Percentiles rank a stretch among this genome's conserved stretches.
phyloP scores from a whole-genome alignment of 139 green algal genomes.

The Chlamydomonas asymmetrica region DNA sequence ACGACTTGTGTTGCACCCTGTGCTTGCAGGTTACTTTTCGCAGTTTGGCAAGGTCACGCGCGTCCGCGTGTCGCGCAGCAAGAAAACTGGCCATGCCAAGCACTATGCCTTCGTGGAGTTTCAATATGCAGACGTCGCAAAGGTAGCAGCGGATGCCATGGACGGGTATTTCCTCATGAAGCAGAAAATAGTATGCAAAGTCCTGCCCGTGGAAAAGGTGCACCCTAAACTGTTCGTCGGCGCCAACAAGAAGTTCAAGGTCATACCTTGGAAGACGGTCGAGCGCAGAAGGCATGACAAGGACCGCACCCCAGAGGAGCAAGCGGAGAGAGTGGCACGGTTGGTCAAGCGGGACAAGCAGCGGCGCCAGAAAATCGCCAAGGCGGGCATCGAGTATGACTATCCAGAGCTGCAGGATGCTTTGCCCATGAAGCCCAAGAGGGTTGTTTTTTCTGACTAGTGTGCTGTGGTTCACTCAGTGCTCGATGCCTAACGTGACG shows the following conservation, averaged over 20 bases:
- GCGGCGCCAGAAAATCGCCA: conserved; percentile 60
- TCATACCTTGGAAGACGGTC: conserved; percentile 76
- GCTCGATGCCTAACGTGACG: too few relatives aligned
- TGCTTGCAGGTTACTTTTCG: conserved; percentile 64
- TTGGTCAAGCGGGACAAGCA: conserved; percentile 54
- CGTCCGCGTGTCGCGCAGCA: conserved; percentile 66
- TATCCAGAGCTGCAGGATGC: conserved; percentile 54
- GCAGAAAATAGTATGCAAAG: conserved; percentile 46
- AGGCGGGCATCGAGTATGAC: conserved; percentile 82
- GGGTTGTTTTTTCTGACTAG: conserved; percentile 27
- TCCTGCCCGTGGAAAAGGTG: conserved; percentile 38
- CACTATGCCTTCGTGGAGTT: conserved; percentile 81
- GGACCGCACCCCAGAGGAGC: conserved; percentile 56
- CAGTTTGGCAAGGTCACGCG: conserved; percentile 72
- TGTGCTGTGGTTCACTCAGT: too few relatives aligned
- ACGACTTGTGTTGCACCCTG: not conserved
- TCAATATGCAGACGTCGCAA: conserved; percentile 74
- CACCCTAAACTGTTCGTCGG: conserved; percentile 81
- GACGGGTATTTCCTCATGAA: conserved; percentile 91
- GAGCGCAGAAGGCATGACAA: conserved; percentile 73
- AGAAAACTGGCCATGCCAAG: conserved; percentile 58
- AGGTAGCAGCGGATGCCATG: conserved; percentile 85
- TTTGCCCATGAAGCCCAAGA: conserved; percentile 40
- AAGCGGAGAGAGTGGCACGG: conserved; percentile 43
- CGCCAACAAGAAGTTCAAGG: conserved; percentile 62